phyloP scores from a whole-genome alignment of 2,329 filamentous ascomycete species.

The Dothiorella sarmentorum region DNA sequence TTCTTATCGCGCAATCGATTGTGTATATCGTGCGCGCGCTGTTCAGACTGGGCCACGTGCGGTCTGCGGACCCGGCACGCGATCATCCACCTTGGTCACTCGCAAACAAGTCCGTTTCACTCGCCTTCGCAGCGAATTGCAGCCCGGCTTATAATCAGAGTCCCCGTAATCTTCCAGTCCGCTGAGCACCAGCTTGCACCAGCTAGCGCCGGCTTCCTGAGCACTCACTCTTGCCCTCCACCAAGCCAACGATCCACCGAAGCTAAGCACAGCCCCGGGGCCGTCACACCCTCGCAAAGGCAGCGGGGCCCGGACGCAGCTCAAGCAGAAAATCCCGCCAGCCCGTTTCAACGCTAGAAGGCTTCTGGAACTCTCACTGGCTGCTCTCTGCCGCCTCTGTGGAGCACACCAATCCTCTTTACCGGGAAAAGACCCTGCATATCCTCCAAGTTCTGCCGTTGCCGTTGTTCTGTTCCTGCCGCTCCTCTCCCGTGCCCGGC shows the following conservation, averaged over 20 bases:
- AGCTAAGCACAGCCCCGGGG: neutral
- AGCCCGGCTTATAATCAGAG: neutral
- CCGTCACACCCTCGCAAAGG: too few relatives aligned
- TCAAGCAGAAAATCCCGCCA: neutral
- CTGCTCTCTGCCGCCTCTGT: neutral
- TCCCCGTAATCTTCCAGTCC: neutral
- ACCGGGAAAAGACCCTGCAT: conserved; percentile 8
- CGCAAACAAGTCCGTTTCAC: conserved; percentile 5
- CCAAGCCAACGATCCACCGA: neutral
- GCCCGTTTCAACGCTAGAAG: neutral
- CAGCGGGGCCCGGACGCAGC: neutral
- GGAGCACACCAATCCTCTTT: neutral
- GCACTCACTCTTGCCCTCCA: neutral
- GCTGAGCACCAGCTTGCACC: too few relatives aligned
- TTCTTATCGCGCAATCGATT: conserved; percentile 16
- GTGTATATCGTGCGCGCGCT: conserved; percentile 1
- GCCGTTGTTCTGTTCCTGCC: conserved; percentile 6
- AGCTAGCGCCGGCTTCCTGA: too few relatives aligned
- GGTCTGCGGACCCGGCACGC: conserved; percentile 5
- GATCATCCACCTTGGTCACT: conserved; percentile 3
- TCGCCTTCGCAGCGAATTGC: conserved; percentile 1
- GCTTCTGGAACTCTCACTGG: conserved; percentile 12
- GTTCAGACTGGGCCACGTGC: neutral
- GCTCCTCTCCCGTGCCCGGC: neutral
- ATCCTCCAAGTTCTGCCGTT: neutral